phyloP scores from a whole-genome alignment of 2,329 filamentous ascomycete species.

The Ambrosiella cleistominuta region DNA sequence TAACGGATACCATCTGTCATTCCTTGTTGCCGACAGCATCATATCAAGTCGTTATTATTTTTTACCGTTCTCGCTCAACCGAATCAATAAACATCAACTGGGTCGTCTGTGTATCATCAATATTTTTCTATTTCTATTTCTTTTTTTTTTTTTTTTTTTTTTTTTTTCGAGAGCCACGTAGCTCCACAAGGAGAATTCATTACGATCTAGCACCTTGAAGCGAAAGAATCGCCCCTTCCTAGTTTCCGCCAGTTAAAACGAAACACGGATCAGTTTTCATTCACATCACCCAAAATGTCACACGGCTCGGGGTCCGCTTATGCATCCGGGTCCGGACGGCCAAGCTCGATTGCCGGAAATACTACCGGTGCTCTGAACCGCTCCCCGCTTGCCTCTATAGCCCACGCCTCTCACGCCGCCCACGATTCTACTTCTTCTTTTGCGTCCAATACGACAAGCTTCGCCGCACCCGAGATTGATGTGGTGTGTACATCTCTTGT shows the following conservation, averaged over 20 bases:
- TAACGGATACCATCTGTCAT: neutral
- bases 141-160: no score
- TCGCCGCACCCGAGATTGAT: constrained; percentile 7
- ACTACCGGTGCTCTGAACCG: neutral
- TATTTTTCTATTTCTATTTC: no score
- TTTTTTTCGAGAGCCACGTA: no score
- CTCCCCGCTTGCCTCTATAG: neutral
- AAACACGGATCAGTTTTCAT: neutral
- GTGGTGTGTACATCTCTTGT: constrained; percentile 9
- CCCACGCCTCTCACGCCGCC: neutral
- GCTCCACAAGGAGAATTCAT: no score
- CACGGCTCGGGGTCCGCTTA: constrained; percentile 1
- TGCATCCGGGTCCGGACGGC: neutral
- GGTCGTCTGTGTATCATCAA: no score
- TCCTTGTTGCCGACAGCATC: neutral
- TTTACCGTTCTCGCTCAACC: no score
- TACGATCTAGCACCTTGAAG: no score
- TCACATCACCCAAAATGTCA: neutral
- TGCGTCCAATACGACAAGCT: constrained; percentile 8
- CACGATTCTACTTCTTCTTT: constrained; percentile 5
- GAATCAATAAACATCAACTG: no score
- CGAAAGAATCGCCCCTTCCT: no score
- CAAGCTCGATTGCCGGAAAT: neutral
- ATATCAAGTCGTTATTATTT: no score
- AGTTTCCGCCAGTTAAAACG: neutral